Conservation (phyloP, 1,284 basidiomycete genomes). For the Sporisorium reilianum region DNA sequence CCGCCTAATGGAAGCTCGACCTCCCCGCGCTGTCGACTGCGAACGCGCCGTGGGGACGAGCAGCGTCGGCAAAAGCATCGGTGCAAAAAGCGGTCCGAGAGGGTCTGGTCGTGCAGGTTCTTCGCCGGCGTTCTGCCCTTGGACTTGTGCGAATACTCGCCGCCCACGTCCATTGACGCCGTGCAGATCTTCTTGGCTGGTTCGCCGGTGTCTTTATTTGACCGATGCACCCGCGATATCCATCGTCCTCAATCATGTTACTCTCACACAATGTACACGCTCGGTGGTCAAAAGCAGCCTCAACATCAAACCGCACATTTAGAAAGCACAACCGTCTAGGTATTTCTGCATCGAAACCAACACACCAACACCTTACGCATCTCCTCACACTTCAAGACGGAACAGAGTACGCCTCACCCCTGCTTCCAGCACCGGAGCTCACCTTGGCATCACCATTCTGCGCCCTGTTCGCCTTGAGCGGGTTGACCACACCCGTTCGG, state of each 20-base stretch:
- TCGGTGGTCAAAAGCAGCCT: no score
- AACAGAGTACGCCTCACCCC: constrained; percentile 41
- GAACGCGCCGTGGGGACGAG: no score
- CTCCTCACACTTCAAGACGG: not conserved
- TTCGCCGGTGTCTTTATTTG: not conserved
- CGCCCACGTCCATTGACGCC: not conserved
- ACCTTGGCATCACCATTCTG: constrained; percentile 7
- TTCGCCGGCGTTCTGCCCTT: not conserved
- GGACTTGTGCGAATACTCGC: not conserved
- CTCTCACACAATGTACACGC: no score
- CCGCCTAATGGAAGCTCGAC: no score
- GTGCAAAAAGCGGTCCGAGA: constrained; percentile 15
- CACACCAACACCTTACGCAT: not conserved
- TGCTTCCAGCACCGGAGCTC: constrained; percentile 21
- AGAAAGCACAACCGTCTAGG: not conserved
- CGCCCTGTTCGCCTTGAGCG: constrained; percentile 23
- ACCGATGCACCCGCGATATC: constrained; percentile 2
- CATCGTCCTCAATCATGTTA: not conserved
- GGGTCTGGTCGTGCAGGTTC: constrained; percentile 14
- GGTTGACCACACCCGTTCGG: constrained; percentile 42
- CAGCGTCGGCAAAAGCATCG: constrained; percentile 5
- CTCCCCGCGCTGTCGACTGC: no score
- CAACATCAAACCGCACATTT: not conserved
- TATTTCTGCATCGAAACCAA: not conserved
- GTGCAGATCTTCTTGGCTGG: not conserved